Conservation (phyloP, 352 stramenopile species). For the Elongisporangium prolatum region DNA sequence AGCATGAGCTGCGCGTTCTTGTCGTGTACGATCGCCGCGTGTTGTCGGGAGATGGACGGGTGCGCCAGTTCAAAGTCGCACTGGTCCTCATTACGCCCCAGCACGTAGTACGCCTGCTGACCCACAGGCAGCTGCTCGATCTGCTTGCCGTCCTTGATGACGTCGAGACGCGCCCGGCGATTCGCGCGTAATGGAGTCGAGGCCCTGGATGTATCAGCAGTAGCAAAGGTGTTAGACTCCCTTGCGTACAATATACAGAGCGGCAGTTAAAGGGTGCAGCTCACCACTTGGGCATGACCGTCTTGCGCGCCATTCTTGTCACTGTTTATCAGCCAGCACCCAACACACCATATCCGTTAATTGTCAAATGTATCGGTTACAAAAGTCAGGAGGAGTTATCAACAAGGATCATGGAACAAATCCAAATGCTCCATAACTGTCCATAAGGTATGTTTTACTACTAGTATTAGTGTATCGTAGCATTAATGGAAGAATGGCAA, state of each 20-base stretch:
- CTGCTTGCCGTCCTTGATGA: constrained; percentile 40
- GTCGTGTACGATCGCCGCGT: constrained; percentile 73
- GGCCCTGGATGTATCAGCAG: constrained; percentile 26
- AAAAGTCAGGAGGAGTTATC: no score
- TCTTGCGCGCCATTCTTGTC: background rate
- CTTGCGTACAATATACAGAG: background rate
- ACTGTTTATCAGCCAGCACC: background rate
- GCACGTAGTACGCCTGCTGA: constrained; percentile 47
- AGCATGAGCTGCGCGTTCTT: constrained; percentile 44
- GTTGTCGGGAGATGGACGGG: constrained; percentile 75
- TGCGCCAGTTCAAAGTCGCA: constrained; percentile 77
- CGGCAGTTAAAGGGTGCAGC: background rate
- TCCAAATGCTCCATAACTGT: no score
- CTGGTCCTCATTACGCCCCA: constrained; percentile 74
- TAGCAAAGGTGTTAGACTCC: constrained; percentile 1
- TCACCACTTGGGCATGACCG: background rate
- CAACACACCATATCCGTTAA: no score
- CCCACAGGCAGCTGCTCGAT: constrained; percentile 47
- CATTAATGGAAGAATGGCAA: no score
- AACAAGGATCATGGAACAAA: no score
- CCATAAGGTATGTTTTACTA: no score
- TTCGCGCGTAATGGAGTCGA: constrained; percentile 36
- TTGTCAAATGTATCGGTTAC: no score
- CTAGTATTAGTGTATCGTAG: no score
- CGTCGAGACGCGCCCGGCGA: constrained; percentile 38